phyloP scores from a whole-genome alignment of 2,329 filamentous ascomycete species.

The Penicillium corylophilum region DNA sequence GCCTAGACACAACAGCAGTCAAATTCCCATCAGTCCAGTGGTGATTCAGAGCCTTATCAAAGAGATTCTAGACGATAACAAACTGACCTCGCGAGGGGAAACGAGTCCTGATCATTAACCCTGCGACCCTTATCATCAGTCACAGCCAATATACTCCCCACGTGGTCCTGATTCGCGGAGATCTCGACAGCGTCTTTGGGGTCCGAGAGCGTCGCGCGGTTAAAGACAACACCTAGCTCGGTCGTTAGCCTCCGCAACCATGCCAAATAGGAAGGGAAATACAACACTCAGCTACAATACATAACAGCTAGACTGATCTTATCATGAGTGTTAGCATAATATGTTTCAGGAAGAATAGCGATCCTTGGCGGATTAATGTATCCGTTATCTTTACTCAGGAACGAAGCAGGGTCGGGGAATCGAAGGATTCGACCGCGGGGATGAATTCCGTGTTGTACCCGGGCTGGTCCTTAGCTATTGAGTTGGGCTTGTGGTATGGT shows the following conservation, averaged over 20 bases:
- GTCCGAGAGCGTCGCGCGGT: background rate
- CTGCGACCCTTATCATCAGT: conserved; percentile 8
- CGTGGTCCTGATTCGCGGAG: background rate
- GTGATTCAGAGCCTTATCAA: conserved; percentile 9
- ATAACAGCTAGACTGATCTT: conserved; percentile 6
- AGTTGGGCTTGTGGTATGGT: conserved; percentile 7
- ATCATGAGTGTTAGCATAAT: conserved; percentile 1
- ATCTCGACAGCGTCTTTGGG: background rate
- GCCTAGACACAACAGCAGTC: too few species aligned
- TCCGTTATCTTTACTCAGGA: conserved; percentile 4
- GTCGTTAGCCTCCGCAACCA: conserved; percentile 6
- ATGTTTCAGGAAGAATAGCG: background rate
- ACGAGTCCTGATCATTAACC: conserved; percentile 4
- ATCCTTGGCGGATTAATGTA: conserved; percentile 10
- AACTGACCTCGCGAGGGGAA: conserved; percentile 10
- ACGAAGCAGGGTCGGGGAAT: background rate
- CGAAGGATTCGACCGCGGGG: conserved; percentile 10
- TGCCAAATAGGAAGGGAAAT: conserved; percentile 8
- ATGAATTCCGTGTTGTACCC: conserved; percentile 6
- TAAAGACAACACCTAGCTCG: conserved; percentile 1
- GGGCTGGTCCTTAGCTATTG: background rate
- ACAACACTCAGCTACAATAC: conserved; percentile 10
- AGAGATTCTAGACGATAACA: conserved; percentile 9
- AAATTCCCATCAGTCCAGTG: too few species aligned
- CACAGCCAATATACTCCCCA: background rate